These are phyloP conservation scores for Fusarium nurragi DNA, from an alignment of 2,329 filamentous ascomycete genomes.

Conservation along the genomic window DNA sequence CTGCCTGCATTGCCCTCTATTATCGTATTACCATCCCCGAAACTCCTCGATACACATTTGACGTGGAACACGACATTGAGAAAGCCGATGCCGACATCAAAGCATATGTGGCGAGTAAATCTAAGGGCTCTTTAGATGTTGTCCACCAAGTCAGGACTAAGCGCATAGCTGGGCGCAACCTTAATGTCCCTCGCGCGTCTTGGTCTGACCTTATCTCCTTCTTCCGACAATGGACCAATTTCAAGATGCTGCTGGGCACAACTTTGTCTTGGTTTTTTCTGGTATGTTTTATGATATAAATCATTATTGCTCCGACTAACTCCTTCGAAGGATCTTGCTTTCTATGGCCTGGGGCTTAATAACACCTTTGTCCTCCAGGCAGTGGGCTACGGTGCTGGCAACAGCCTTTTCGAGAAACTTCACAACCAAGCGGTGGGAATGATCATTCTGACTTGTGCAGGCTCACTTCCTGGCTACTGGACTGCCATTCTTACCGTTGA, in stretches of 20 bases:
- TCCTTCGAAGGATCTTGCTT: conserved; percentile 66
- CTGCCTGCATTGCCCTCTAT: conserved; percentile 82
- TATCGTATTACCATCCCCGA: conserved; percentile 88
- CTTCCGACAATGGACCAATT: conserved; percentile 75
- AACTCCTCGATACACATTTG: conserved; percentile 84
- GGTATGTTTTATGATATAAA: conserved; percentile 44
- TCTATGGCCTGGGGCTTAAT: conserved; percentile 79
- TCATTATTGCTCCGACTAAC: conserved; percentile 3
- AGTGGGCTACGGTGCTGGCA: conserved; percentile 74
- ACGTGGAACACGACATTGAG: conserved; percentile 78
- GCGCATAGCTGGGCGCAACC: conserved; percentile 59
- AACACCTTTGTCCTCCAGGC: conserved; percentile 75
- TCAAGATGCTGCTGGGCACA: conserved; percentile 77
- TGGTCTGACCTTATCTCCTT: conserved; percentile 74
- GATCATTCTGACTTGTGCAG: conserved; percentile 79
- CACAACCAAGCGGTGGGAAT: conserved; percentile 80
- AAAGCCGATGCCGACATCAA: conserved; percentile 79
- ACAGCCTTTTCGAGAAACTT: conserved; percentile 73
- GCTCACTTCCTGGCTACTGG: conserved; percentile 84
- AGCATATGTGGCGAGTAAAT: conserved; percentile 62
- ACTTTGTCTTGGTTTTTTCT: conserved; percentile 86
- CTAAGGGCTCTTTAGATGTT: conserved; percentile 59
- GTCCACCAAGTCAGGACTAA: conserved; percentile 63
- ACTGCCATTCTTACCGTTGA: conserved; percentile 77
- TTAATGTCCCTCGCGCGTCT: conserved; percentile 74